phyloP scores from a whole-genome alignment of 2,329 filamentous ascomycete species.

The Hypomyces rosellus region DNA sequence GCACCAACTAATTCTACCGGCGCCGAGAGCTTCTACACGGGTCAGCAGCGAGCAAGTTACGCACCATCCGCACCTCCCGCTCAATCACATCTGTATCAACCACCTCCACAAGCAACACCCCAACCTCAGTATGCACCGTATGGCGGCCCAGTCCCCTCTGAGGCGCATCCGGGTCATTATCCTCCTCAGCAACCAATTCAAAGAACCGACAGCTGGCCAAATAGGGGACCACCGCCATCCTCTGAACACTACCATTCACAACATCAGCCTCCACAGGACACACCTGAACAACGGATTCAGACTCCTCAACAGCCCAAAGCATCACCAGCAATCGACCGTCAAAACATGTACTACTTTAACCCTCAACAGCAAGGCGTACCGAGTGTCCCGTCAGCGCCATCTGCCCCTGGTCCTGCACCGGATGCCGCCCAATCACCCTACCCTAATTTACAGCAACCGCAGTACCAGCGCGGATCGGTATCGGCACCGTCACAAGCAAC shows the following conservation, averaged over 20 bases:
- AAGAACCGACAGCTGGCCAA: slow-evolving; percentile 47
- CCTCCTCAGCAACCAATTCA: slow-evolving; percentile 40
- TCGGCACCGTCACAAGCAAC: slow-evolving; percentile 28
- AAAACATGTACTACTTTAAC: slow-evolving; percentile 53
- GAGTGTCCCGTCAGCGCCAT: slow-evolving; percentile 23
- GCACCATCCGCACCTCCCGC: slow-evolving; percentile 31
- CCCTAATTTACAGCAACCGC: slow-evolving; percentile 43
- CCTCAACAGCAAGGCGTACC: slow-evolving; percentile 23
- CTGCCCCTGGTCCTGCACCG: slow-evolving; percentile 31
- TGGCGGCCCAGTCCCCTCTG: slow-evolving; percentile 28
- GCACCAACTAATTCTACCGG: slow-evolving; percentile 42
- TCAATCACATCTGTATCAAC: slow-evolving; percentile 21
- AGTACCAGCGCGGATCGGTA: slow-evolving; percentile 38
- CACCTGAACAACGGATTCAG: slow-evolving; percentile 20
- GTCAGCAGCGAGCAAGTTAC: slow-evolving; percentile 56
- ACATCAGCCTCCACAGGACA: slow-evolving; percentile 17
- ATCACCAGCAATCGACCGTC: slow-evolving; percentile 40
- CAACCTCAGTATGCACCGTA: slow-evolving; percentile 40
- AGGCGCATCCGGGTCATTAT: slow-evolving; percentile 37
- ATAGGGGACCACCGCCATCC: slow-evolving; percentile 31
- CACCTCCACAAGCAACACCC: slow-evolving; percentile 27
- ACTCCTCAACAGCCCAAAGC: slow-evolving; percentile 23
- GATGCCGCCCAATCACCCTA: slow-evolving; percentile 46
- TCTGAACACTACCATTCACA: slow-evolving; percentile 22
- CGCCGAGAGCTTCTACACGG: slow-evolving; percentile 78